These are phyloP conservation scores for Cordyceps pruinosa DNA, from an alignment of 2,329 filamentous ascomycete species.

Conservation along the genomic window DNA sequence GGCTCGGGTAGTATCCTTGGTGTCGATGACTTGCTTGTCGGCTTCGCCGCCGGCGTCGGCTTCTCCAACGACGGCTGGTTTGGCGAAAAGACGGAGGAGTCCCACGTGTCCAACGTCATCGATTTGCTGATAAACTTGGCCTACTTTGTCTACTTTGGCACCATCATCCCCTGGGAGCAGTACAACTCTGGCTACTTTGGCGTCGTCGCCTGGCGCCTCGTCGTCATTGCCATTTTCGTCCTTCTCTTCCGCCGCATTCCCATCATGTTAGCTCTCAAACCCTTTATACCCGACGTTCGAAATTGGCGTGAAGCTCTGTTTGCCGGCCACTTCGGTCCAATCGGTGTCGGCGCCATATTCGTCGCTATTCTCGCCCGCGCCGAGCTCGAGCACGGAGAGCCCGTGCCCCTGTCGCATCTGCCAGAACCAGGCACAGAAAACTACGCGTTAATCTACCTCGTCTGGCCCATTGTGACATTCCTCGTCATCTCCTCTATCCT, in stretches of 20 bases:
- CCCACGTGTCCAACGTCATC: constrained; percentile 98
- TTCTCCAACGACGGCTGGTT: constrained; percentile 99
- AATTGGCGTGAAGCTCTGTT: constrained; percentile 97
- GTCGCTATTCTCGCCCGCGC: constrained; percentile 86
- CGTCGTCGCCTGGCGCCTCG: constrained; percentile 77
- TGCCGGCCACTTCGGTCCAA: constrained; percentile 94
- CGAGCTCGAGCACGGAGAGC: constrained; percentile 72
- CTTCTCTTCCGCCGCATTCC: constrained; percentile 94
- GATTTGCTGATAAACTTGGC: constrained; percentile 93
- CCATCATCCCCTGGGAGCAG: constrained; percentile 92
- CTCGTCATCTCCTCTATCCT: constrained; percentile 90
- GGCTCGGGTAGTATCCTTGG: constrained; percentile 88
- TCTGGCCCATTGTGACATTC: constrained; percentile 95
- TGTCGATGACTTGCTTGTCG: constrained; percentile 87
- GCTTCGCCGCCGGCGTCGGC: constrained; percentile 92
- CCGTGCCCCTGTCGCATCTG: constrained; percentile 63
- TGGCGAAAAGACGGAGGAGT: constrained; percentile 94
- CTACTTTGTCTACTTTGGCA: constrained; percentile 96
- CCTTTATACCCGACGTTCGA: constrained; percentile 91
- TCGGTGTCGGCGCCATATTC: constrained; percentile 94
- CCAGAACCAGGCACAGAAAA: constrained; percentile 49
- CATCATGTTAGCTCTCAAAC: constrained; percentile 86
- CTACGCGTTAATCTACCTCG: constrained; percentile 69
- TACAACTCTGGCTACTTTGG: constrained; percentile 73
- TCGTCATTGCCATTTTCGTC: constrained; percentile 90